A percentile compares a stretch with the other conserved stretches of the same genome.
Evolutionary conservation across 768 basidiomycete species (phyloP).

Genomic region (Cubamyces lactineus): DNA sequence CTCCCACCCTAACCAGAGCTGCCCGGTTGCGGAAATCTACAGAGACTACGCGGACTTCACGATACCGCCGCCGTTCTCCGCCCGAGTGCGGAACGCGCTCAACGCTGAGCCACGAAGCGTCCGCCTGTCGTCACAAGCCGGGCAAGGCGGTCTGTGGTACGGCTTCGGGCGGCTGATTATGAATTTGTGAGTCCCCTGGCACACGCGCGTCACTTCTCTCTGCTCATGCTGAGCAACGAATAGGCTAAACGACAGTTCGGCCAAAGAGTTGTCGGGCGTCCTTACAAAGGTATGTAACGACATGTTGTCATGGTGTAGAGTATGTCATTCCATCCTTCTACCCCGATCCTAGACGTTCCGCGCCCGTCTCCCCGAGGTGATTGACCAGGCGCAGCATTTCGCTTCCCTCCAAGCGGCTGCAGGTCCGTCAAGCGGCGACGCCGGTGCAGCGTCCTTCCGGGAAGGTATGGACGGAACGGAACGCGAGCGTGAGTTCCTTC

Average conservation of each 20-base stretch:
- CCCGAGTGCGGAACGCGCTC: constrained; percentile 81
- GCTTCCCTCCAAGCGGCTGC: constrained; percentile 41
- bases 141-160: constrained; percentile 90
- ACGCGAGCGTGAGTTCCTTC: constrained; percentile 74
- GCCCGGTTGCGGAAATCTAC: not conserved
- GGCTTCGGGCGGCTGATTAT: constrained; percentile 87
- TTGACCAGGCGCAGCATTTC: constrained; percentile 90
- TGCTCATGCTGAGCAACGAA: not conserved
- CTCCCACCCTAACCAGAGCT: not conserved
- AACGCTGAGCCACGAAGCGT: constrained; percentile 89
- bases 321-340: constrained; percentile 16
- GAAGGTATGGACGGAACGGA: constrained; percentile 94
- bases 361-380: constrained; percentile 72
- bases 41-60: constrained; percentile 91
- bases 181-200: constrained; percentile 60
- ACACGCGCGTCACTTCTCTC: not conserved
- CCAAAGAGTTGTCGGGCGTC: constrained; percentile 69
- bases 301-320: not conserved
- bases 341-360: constrained; percentile 63
- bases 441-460: constrained; percentile 73
- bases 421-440: constrained; percentile 54
- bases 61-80: constrained; percentile 76
- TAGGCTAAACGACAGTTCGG: constrained; percentile 79
- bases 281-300: constrained; percentile 58
- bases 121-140: constrained; percentile 79